Conservation (phyloP, 2,329 filamentous ascomycete genomes). For the Xylariaceae sp. region DNA sequence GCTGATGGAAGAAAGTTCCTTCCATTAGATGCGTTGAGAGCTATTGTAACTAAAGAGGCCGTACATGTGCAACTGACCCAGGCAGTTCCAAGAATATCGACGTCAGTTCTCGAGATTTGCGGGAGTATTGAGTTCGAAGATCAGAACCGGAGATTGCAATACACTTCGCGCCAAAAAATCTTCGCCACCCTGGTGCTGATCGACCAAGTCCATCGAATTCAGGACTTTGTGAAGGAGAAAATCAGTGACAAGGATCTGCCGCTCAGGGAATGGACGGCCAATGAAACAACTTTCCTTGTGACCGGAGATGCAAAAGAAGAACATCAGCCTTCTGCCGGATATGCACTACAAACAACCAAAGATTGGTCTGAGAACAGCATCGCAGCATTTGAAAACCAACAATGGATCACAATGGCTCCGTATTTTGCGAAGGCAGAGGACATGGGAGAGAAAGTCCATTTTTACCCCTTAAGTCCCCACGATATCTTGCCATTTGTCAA, state of each 20-base stretch:
- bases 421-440: not conserved
- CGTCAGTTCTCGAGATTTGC: not conserved
- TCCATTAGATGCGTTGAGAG: not conserved
- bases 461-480: not conserved
- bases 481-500: slow-evolving; percentile 1
- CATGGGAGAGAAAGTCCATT: slow-evolving; percentile 2
- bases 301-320: not conserved
- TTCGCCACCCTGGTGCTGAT: not conserved
- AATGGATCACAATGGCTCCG: not conserved
- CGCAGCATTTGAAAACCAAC: not conserved
- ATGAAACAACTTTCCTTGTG: not conserved
- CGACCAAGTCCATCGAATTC: not conserved
- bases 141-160: not conserved
- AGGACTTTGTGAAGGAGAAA: not conserved
- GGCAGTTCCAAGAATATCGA: not conserved
- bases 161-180: not conserved
- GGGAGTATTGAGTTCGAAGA: not conserved
- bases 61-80: not conserved
- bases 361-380: not conserved
- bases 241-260: not conserved
- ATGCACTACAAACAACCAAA: not conserved
- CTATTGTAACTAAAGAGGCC: not conserved
- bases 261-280: not conserved
- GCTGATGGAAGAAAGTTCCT: slow-evolving; percentile 1
- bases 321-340: not conserved